A percentile compares a stretch with the other conserved stretches of the same genome.
Conservation (phyloP, 108 stramenopile genomes). For the Parmales sp. region DNA sequence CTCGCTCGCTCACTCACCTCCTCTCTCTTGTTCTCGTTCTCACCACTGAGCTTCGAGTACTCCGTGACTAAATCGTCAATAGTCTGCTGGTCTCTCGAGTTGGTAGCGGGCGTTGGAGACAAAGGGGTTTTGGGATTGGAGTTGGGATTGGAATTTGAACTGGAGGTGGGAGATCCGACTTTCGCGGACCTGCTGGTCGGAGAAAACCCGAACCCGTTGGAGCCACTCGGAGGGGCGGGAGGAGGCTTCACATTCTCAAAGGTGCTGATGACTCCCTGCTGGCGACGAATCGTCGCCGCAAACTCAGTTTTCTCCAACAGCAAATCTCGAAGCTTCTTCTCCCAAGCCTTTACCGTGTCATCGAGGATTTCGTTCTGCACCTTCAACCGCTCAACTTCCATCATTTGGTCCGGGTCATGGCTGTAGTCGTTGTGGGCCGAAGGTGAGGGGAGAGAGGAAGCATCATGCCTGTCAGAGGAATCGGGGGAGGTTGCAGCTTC, state of each 20-base stretch:
- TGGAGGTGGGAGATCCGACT: too few species aligned
- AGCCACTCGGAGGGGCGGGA: too few species aligned
- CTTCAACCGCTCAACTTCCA: background rate
- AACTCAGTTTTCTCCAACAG: background rate
- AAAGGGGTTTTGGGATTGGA: too few species aligned
- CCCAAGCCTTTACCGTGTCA: conserved; percentile 5
- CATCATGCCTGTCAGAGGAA: too few species aligned
- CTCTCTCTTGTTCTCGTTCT: background rate
- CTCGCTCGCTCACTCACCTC: background rate
- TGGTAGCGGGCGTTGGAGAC: too few species aligned
- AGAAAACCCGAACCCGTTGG: too few species aligned
- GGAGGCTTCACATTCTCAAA: too few species aligned
- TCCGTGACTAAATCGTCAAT: background rate
- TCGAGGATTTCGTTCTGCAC: background rate
- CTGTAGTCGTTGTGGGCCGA: background rate
- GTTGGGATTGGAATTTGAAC: too few species aligned
- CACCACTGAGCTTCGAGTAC: background rate
- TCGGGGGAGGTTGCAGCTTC: background rate
- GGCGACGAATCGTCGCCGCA: background rate
- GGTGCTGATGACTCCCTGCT: too few species aligned
- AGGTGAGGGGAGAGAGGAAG: background rate
- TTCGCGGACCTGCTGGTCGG: too few species aligned
- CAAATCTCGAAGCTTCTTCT: background rate
- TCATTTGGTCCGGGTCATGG: background rate
- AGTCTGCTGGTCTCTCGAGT: background rate